Evolutionary conservation across 1,284 basidiomycete genomes (phyloP).

Genomic region (Athelia psychrophila): DNA sequence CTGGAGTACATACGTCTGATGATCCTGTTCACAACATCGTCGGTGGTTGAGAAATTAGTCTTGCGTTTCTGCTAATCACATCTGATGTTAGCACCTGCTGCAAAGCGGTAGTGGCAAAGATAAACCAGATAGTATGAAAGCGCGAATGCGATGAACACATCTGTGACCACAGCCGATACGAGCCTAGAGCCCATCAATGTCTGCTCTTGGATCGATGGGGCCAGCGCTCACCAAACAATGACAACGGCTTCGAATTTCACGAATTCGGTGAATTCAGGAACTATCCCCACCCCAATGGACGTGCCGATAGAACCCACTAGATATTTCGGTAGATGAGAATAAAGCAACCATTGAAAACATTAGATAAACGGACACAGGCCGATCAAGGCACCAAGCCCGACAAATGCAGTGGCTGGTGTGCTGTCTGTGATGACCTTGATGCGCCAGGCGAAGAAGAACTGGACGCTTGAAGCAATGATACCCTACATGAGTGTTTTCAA

Average conservation of each 20-base stretch:
- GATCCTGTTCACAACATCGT: constrained; percentile 5
- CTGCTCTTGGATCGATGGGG: neutral
- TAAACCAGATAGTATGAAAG: constrained; percentile 29
- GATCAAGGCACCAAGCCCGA: constrained; percentile 3
- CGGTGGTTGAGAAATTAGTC: constrained; percentile 18
- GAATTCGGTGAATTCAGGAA: constrained; percentile 30
- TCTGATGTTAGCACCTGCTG: neutral
- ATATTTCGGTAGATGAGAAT: neutral
- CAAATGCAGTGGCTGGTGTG: constrained; percentile 17
- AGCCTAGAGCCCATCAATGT: constrained; percentile 10
- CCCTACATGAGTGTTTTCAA: constrained; percentile 12
- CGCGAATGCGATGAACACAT: constrained; percentile 25
- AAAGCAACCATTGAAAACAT: neutral
- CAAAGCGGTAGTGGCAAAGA: neutral
- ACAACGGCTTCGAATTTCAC: constrained; percentile 33
- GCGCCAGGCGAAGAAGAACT: constrained; percentile 36
- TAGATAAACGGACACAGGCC: constrained; percentile 10
- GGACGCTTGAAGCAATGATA: constrained; percentile 28
- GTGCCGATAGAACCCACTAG: constrained; percentile 28
- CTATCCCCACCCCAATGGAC: constrained; percentile 30
- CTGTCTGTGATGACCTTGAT: constrained; percentile 21
- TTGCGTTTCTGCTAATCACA: constrained; percentile 27
- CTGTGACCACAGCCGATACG: constrained; percentile 27
- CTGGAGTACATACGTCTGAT: constrained; percentile 1
- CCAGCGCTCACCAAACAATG: constrained; percentile 25